Evolutionary conservation across 2,329 filamentous ascomycete species (phyloP), one percentile per base, ranked within the genome.

Genomic region (Fusarium solani-melongenae): DNA sequence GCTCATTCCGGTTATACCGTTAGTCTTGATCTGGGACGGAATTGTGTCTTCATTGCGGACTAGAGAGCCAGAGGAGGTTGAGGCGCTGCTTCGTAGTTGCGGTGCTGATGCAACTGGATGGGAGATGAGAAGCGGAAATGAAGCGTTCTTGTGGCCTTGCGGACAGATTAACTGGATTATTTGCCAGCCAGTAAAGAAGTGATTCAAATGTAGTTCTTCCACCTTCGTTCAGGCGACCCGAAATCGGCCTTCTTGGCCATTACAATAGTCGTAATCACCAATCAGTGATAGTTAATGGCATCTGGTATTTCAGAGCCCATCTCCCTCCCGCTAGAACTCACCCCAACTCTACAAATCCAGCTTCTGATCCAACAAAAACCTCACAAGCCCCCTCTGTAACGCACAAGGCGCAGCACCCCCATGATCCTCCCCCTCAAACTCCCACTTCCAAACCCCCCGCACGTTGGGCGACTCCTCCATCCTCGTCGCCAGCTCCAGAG

Each of bases 371-470:
- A 72, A 5, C 11, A 76, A 39, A 20, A 78, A 78, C 56, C 70
- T 75, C 8, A 71, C 44, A 3, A 78, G 12, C 17, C 76, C 76
- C 15, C 67, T 62, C 55, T 78, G 76, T 15, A 78, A 27, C 4
- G 66, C 76, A 41, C 67, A 69, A 20, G 64, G 51, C 6, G 76
- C 76, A 4, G 76, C 76, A 31, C 76, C 63, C 5, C 76, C 76
- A 33, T 78, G 76, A 29, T 80, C 79, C 57, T 81, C 79, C 1
- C 56, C 76, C 17, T 71, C 64, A 58, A 81, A 79, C 62, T 78
- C 75, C 73, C 75, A 78, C 10, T 62, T 67, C 69, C 69, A 74
- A 1, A 81, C 62, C 14, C 49, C 49, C 17, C 75, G 44, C 1
- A 81, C 4, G 10, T 69, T 70, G 1, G 65, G 62, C 9, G 72